Base-by-base conservation (phyloP, 345 rosid genomes). In the Brassica carinata region DNA sequence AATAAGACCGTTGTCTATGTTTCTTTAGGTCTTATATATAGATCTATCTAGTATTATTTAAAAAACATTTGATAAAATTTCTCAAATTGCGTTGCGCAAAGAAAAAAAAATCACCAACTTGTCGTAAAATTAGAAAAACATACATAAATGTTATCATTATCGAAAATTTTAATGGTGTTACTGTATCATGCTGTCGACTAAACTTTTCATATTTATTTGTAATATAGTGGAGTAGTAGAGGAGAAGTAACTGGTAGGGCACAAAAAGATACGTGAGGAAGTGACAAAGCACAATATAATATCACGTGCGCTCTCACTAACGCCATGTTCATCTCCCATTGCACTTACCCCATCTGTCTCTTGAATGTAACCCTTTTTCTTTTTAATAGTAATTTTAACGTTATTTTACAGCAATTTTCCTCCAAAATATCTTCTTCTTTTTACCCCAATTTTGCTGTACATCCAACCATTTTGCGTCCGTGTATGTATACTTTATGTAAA, bases 321-420 rank as follows among this genome's bases (percentile, higher is more conserved):
- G 5, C 83, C 79, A 80, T 80, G 83, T 80, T 80, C 83, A 15
- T 74, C 79, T 80, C 70, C 71, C 66, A 15, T 48, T 48, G n/a
- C 78, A 61, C 3, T 74, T 67, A 68, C 83, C 75, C 83, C 83
- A 74, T 80, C 67, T 80, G 79, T 80, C 83, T 53, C 71, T 51
- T 62, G 4, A 9, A 19, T 79, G 51, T 63, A 8, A 5, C 10
- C 27, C 30, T 11, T 55, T 55, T 55, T n/a, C 19, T 17, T 53
- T 64, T 17, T 31, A 23, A 14, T 70, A 8, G 8, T 70, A 48
- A 14, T 67, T 59, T 31, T 48, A 31, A 45, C 34, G 9, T 10
- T 26, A 13, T 43, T 77, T 43, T 61, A 2, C 7, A 33, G 18
- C 26, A 19, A 70, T 5, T 57, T 57, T 7, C 38, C 34, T 45